Base-by-base conservation (phyloP, 805 yeast genomes). In the Kockiozyma suomiensis region DNA sequence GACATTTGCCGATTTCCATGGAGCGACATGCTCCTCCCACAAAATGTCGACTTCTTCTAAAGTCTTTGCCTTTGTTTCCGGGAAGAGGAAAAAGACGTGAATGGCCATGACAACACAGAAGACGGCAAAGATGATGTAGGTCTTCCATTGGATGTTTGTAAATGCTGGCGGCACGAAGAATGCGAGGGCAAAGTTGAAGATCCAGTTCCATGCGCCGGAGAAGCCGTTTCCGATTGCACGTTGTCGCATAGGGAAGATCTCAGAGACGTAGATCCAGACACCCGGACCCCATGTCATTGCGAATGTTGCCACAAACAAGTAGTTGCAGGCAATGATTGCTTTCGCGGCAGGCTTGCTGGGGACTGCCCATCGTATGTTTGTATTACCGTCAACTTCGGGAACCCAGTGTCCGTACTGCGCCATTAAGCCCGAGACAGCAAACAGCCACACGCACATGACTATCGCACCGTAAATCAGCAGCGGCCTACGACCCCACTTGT, bases 11-110 rank as follows among this genome's bases (percentile, higher is more conserved):
- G 68, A 43, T 51, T 63, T 65, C 69, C 69, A 66, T 8, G 69
- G 68, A 37, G 60, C 55, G 38, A 66, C 58, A 28, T 63, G 49
- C 32, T 63, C 53, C 8, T 57, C 57, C 68, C 68, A 85, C 51
- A 85, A 76, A 50, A 81, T 81, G 85, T 86, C 90, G 61, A 86
- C 82, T 73, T 86, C 90, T 74, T 86, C 91, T 70, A 86, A 78
- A 12, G 90, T 83, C 74, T 81, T 83, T 66, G 81, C 85, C 74
- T 85, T 85, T 33, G 90, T 86, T 74, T 86, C 91, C 38, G 87
- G 88, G 81, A 85, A 83, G 73, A 83, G 82, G 62, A 84, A 70
- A 59, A 77, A 69, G 12, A 71, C 68, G 28, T 70, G 84, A 54
- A 82, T 59, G 43, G 79, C 76, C 80, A 82, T 78, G 62, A 73